Evolutionary conservation across 1,284 basidiomycete species (phyloP).

Genomic region (Xerocomus nothofagi): DNA sequence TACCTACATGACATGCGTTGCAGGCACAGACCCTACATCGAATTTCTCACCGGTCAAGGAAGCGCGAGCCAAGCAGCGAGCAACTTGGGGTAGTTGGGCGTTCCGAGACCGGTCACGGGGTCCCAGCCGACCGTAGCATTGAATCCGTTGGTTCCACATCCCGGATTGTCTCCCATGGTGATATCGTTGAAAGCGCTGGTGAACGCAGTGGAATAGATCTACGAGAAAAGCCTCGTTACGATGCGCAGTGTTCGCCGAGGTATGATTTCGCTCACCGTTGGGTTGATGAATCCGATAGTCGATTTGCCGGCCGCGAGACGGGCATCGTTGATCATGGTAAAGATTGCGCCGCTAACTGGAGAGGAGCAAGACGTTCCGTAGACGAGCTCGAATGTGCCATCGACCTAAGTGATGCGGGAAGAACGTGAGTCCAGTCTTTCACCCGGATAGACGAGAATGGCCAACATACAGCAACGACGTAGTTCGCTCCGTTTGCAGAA

Average conservation of each 20-base stretch:
- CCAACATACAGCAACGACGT: slow-evolving; percentile 36
- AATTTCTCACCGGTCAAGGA: slow-evolving; percentile 10
- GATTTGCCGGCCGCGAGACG: slow-evolving; percentile 39
- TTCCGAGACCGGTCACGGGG: slow-evolving; percentile 40
- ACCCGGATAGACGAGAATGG: background rate
- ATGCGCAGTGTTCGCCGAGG: background rate
- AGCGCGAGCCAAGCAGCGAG: slow-evolving; percentile 21
- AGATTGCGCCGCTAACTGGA: slow-evolving; percentile 42
- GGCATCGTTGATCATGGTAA: slow-evolving; percentile 49
- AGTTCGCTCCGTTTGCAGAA: slow-evolving; percentile 41
- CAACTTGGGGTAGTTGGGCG: slow-evolving; percentile 32
- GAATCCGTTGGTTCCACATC: slow-evolving; percentile 38
- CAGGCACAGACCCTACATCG: background rate
- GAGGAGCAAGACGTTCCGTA: slow-evolving; percentile 39
- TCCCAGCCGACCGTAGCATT: slow-evolving; percentile 39
- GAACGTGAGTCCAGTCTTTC: background rate
- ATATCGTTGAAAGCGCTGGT: slow-evolving; percentile 40
- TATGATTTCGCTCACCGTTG: slow-evolving; percentile 19
- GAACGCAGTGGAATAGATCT: slow-evolving; percentile 27
- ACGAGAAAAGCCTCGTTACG: background rate
- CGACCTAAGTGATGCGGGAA: slow-evolving; percentile 17
- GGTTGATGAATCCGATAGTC: slow-evolving; percentile 41
- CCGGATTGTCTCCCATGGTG: slow-evolving; percentile 40
- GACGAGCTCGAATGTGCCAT: slow-evolving; percentile 38
- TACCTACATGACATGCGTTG: background rate